A percentile compares a stretch with the other conserved stretches of the same genome.
Conservation (phyloP, 805 yeast species). For the Wickerhamomyces chambardii region DNA sequence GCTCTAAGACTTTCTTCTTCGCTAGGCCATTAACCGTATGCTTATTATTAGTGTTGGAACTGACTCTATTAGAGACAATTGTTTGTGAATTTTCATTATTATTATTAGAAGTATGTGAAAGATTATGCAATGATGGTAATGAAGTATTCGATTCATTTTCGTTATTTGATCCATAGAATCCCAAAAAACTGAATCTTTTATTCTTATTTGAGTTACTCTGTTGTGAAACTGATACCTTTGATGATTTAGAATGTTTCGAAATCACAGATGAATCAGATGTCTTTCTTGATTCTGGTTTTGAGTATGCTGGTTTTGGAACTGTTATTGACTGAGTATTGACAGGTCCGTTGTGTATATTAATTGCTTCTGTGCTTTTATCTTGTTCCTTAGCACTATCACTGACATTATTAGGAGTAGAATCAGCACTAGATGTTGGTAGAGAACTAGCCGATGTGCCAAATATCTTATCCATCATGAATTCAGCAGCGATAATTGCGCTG, state of each 20-base stretch:
- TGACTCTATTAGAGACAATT: neutral
- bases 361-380: neutral
- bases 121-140: constrained; percentile 4
- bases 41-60: constrained; percentile 2
- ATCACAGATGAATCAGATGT: constrained; percentile 1
- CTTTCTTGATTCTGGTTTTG: constrained; percentile 4
- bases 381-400: neutral
- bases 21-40: constrained; percentile 1
- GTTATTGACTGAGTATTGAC: neutral
- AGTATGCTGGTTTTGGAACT: neutral
- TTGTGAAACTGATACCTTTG: neutral
- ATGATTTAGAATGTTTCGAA: neutral
- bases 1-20: constrained; percentile 14
- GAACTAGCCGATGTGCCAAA: constrained; percentile 9
- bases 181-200: constrained; percentile 32
- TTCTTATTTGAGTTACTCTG: constrained; percentile 15
- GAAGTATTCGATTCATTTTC: constrained; percentile 14
- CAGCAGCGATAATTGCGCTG: constrained; percentile 20
- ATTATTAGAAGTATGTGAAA: neutral
- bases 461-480: constrained; percentile 17
- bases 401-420: no score
- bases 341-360: no score
- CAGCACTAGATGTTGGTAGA: neutral
- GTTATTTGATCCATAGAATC: constrained; percentile 19
- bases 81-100: no score